Evolutionary conservation across 495 filamentous ascomycete species (phyloP), one percentile per base, ranked within the genome.

Genomic region (Hyaloscypha variabilis): DNA sequence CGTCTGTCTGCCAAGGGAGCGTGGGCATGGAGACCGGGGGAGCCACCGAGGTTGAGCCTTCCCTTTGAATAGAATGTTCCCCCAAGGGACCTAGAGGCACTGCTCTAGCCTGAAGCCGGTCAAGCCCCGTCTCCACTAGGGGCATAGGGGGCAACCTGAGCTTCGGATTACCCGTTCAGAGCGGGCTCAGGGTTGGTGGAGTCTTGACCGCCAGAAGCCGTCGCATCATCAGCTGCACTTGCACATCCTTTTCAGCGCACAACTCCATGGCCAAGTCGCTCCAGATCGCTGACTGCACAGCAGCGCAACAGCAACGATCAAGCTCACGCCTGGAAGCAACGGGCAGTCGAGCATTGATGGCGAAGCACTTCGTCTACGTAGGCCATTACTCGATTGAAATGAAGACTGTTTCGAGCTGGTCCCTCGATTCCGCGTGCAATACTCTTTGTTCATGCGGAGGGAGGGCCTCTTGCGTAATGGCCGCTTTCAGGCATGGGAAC

Each of bases 1-100:
- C 65, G 51, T 10, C 31, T 64, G 56, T 26, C 66, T 64, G 66
- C 57, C 54, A 59, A 63, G 60, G 54, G 65, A 59, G 54, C 53
- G 52, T 28, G n/a, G 31, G 57, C 21, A 0, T 8, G 46, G 57
- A 19, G n/a, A 29, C 30, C 4, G 13, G 30, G 31, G 54, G 19
- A 30, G 54, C 54, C 6, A n/a, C 51, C 51, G 49, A 28, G 26
- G 2, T 10, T 25, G 51, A 53, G 51, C 5, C 51, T 24, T 5
- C 26, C 26, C 25, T 21, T 14, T 34, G 1, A 8, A 25, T 13
- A 57, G 24, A 29, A 29, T 34, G 25, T 57, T 10, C 26, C 25
- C 54, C 54, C 6, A 54, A 54, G 51, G 51, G 51, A 54, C 23
- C 8, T 54, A 29, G 51, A 29, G 23, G 8, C 51, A 6, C 21